Evolutionary conservation across 1,284 basidiomycete genomes (phyloP).

Genomic region (Schizophyllum amplum): DNA sequence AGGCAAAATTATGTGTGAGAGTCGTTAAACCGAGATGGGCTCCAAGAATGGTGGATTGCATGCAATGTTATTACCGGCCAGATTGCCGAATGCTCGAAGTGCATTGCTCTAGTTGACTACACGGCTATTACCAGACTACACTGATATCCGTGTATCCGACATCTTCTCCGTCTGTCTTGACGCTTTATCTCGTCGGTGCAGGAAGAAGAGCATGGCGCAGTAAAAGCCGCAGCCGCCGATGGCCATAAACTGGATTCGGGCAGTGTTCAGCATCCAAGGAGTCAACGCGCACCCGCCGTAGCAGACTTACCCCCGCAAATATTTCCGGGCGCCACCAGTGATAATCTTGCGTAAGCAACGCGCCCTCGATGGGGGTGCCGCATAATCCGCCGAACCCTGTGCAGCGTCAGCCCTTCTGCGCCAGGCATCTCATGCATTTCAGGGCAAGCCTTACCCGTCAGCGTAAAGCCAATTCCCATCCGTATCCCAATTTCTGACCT

Average conservation of each 20-base stretch:
- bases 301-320: slow-evolving; percentile 13
- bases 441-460: neutral
- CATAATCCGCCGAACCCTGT: neutral
- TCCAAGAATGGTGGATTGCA: too few relatives aligned
- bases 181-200: neutral
- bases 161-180: neutral
- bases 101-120: neutral
- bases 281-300: neutral
- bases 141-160: too few relatives aligned
- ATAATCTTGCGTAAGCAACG: slow-evolving; percentile 8
- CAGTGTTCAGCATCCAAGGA: neutral
- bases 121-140: neutral
- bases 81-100: neutral
- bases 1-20: too few relatives aligned
- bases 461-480: neutral
- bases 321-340: slow-evolving; percentile 17
- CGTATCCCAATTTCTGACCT: slow-evolving; percentile 25
- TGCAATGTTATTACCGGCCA: too few relatives aligned
- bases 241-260: neutral
- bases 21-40: too few relatives aligned
- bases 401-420: neutral
- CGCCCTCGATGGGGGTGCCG: slow-evolving; percentile 13
- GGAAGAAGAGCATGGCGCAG: neutral
- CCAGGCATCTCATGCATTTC: neutral
- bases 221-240: neutral